These are phyloP conservation scores for Striga hermonthica DNA, from an alignment of 305 asterid genomes.

Conservation along the genomic window DNA sequence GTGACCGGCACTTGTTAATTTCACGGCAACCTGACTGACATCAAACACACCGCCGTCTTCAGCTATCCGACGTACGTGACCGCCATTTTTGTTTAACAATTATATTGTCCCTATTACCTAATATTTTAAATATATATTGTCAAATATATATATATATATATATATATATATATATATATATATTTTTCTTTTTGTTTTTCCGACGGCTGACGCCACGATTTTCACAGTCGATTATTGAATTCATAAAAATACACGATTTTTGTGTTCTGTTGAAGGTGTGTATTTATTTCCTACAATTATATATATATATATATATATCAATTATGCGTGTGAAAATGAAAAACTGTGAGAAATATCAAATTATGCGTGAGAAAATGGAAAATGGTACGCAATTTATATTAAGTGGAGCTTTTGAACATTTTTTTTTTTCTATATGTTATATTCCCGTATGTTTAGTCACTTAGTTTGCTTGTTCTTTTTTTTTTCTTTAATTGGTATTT, in stretches of 20 bases:
- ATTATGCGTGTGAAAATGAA: no score
- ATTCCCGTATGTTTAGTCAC: no score
- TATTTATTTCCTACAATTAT: neutral
- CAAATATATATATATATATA: neutral
- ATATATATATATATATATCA: no score
- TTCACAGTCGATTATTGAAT: slow-evolving; percentile 3
- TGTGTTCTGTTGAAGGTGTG: neutral
- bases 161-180: no score
- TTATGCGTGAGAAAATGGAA: no score
- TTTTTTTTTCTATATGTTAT: no score
- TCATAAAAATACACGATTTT: slow-evolving; percentile 13
- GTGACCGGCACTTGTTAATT: slow-evolving; percentile 37
- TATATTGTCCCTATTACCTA: neutral
- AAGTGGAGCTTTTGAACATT: no score
- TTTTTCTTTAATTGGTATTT: no score
- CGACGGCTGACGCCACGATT: slow-evolving; percentile 30
- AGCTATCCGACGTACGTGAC: slow-evolving; percentile 41
- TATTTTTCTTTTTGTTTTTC: neutral
- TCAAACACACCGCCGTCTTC: slow-evolving; percentile 40
- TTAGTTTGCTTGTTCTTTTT: no score
- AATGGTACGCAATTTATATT: no score
- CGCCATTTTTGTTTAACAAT: slow-evolving; percentile 13
- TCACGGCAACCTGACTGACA: slow-evolving; percentile 55
- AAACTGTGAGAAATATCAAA: no score
- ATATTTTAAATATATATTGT: no score